These are phyloP conservation scores for Kwoniella shivajii DNA, from an alignment of 1,284 basidiomycete species.

Conservation along the genomic window DNA sequence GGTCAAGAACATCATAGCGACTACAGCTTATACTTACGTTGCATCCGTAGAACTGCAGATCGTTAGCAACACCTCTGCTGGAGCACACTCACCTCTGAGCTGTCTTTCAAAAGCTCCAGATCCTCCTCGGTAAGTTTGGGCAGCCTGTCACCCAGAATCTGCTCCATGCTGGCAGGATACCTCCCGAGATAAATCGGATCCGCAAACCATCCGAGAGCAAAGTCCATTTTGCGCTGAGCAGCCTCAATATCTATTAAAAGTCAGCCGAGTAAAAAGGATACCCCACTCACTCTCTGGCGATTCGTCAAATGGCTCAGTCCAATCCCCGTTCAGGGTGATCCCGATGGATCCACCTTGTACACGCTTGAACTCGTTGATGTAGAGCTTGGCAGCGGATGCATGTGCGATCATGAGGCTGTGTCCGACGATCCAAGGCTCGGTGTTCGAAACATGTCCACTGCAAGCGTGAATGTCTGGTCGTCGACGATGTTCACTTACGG, in stretches of 20 bases:
- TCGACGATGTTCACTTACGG: conserved; percentile 16
- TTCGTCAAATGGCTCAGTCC: conserved; percentile 69
- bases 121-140: conserved; percentile 68
- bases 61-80: background rate
- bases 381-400: conserved; percentile 66
- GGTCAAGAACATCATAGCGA: background rate
- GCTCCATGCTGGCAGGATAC: conserved; percentile 66
- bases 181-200: conserved; percentile 73
- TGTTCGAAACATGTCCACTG: conserved; percentile 60
- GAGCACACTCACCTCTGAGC: conserved; percentile 61
- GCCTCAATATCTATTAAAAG: conserved; percentile 61
- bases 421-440: conserved; percentile 73
- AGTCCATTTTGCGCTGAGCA: conserved; percentile 66
- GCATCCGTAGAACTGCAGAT: conserved; percentile 31
- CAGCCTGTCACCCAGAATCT: conserved; percentile 66
- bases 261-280: background rate
- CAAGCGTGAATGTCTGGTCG: background rate
- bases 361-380: conserved; percentile 64
- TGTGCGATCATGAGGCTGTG: conserved; percentile 71
- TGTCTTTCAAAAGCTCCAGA: conserved; percentile 64
- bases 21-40: conserved; percentile 17
- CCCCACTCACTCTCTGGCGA: conserved; percentile 62
- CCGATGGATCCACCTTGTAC: conserved; percentile 64
- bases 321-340: conserved; percentile 73
- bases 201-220: conserved; percentile 60